Evolutionary conservation across 2,329 filamentous ascomycete genomes (phyloP).

Genomic region (Coniochaeta sp.): DNA sequence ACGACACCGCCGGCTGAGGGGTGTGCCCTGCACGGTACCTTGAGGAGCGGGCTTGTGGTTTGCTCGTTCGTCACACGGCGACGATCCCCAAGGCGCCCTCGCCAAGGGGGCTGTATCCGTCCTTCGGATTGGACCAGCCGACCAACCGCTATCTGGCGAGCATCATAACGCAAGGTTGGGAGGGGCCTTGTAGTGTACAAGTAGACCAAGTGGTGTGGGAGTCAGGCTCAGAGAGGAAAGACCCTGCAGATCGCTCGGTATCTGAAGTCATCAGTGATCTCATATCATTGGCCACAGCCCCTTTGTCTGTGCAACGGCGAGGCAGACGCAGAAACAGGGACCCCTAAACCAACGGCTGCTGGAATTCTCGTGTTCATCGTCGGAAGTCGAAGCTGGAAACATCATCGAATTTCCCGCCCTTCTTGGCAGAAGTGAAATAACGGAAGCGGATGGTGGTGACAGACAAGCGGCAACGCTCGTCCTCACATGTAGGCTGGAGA

Average conservation of each 20-base stretch:
- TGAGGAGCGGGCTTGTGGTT: not conserved
- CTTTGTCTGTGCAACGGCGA: not conserved
- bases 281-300: slow-evolving; percentile 1
- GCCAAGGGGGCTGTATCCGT: not conserved
- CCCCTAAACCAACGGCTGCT: not conserved
- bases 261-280: not conserved
- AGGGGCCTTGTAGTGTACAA: not conserved
- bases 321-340: not conserved
- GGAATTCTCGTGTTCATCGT: not conserved
- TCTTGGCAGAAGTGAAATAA: no score
- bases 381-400: not conserved
- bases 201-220: not conserved
- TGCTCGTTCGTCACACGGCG: not conserved
- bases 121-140: not conserved
- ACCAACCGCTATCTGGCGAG: not conserved
- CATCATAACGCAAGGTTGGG: not conserved
- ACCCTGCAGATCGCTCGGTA: not conserved
- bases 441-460: no score
- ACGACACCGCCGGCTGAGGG: not conserved
- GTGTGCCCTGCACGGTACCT: not conserved
- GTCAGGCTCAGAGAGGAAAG: not conserved
- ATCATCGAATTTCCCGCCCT: no score
- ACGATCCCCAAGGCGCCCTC: not conserved
- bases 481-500: no score
- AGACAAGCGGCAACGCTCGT: no score